Evolutionary conservation across 2,329 filamentous ascomycete species (phyloP).

Genomic region (Microcera coccophila): DNA sequence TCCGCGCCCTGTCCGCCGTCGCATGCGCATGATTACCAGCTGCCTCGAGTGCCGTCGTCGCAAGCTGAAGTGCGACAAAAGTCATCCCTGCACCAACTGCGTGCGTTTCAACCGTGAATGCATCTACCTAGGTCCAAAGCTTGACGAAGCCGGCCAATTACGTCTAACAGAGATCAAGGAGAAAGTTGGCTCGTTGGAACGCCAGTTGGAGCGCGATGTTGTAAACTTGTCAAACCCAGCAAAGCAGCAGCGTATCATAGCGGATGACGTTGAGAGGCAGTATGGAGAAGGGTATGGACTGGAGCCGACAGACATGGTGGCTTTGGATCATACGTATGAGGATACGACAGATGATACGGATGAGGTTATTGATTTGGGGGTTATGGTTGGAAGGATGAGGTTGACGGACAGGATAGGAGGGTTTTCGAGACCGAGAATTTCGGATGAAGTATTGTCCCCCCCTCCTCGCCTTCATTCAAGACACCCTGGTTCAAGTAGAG

Average conservation of each 20-base stretch:
- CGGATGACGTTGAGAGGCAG: conserved; percentile 52
- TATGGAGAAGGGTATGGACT: conserved; percentile 58
- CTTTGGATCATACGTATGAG: conserved; percentile 65
- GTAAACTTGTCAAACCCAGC: conserved; percentile 37
- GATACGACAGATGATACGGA: conserved; percentile 53
- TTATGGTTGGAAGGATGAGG: conserved; percentile 66
- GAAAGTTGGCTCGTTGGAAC: conserved; percentile 68
- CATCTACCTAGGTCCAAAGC: conserved; percentile 61
- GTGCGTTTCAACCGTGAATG: conserved; percentile 51
- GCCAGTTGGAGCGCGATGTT: conserved; percentile 65
- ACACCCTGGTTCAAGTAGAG: neutral
- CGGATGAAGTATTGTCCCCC: conserved; percentile 56
- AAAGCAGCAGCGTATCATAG: conserved; percentile 38
- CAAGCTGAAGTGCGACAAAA: conserved; percentile 76
- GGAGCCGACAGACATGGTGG: conserved; percentile 59
- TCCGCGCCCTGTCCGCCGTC: conserved; percentile 46
- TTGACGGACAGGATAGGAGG: conserved; percentile 73
- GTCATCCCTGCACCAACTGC: conserved; percentile 67
- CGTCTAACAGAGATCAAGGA: conserved; percentile 75
- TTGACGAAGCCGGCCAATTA: conserved; percentile 67
- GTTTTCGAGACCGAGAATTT: conserved; percentile 64
- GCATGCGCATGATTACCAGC: conserved; percentile 64
- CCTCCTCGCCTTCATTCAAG: neutral
- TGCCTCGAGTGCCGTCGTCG: conserved; percentile 69
- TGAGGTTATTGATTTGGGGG: conserved; percentile 67